Evolutionary conservation across 129 eudicot genomes (phyloP).

Genomic region (Artemisia argyi): DNA sequence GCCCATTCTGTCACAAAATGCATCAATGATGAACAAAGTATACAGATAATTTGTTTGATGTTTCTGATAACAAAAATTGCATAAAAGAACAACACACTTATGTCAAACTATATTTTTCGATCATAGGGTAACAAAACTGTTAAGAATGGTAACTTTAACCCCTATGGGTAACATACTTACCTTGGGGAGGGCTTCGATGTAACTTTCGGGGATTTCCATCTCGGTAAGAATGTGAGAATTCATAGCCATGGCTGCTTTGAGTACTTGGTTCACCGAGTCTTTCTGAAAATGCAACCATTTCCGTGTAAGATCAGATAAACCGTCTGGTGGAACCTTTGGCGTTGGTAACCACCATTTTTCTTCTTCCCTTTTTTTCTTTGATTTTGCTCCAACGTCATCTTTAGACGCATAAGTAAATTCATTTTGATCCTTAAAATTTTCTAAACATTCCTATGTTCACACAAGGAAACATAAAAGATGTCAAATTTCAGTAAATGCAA

Average conservation of each 20-base stretch:
- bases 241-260: slow-evolving; percentile 90
- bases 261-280: slow-evolving; percentile 90
- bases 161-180: slow-evolving; percentile 39
- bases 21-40: slow-evolving; percentile 10
- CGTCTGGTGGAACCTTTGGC: slow-evolving; percentile 79
- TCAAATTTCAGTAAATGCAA: background rate
- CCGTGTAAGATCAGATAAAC: slow-evolving; percentile 70
- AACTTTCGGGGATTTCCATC: slow-evolving; percentile 88
- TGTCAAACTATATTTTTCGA: no score
- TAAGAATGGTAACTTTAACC: background rate
- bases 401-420: slow-evolving; percentile 73
- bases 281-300: slow-evolving; percentile 83
- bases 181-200: slow-evolving; percentile 92
- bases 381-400: slow-evolving; percentile 47
- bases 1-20: slow-evolving; percentile 65
- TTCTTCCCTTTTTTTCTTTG: slow-evolving; percentile 49
- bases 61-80: background rate
- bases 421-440: slow-evolving; percentile 70
- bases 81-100: no score
- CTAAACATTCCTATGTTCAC: slow-evolving; percentile 65
- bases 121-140: background rate
- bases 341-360: slow-evolving; percentile 98
- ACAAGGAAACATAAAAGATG: slow-evolving; percentile 10
- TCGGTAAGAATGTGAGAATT: slow-evolving; percentile 79
- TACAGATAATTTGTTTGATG: background rate